Evolutionary conservation across 2,329 filamentous ascomycete genomes (phyloP), one percentile per base, ranked within the genome.

Genomic region (Trichoderma polysporum): DNA sequence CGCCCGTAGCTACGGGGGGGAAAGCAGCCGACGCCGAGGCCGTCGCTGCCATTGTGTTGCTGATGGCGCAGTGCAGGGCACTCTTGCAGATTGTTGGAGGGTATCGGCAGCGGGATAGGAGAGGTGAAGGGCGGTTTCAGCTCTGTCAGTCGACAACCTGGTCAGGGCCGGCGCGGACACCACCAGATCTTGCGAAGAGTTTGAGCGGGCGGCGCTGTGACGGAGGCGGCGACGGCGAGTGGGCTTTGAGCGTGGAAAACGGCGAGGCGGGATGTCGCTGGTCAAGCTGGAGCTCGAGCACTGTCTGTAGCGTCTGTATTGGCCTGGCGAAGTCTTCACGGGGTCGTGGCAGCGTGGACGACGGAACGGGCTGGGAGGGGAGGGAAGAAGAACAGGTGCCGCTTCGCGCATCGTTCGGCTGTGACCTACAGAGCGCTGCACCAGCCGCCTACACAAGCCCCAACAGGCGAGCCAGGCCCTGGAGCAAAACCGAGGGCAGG

Each of bases 21-120:
- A 83, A 81, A 71, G 82, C 82, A 72, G 81, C 79, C 72, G 81
- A 79, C 75, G 81, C 79, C 72, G 84, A 79, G 73, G 82, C 82
- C 74, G 83, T 82, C 71, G 84, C 83, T 73, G 85, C 84, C 85
- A 88, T 88, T 69, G 66, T 70, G 69, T 33, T 68, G 68, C 68
- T 61, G 63, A 63, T 49, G 66, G 62, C 68, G 67, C 67, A 66
- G 69, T 61, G 66, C 69, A 59, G 70, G 66, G 57, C 39, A 63
- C 62, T 67, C 53, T 59, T 47, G 63, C 52, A 57, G 57, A n/a
- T 53, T 37, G 50, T 58, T 29, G 63, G 33, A 45, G 47, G 27
- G 15, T 19, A 49, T 66, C 29, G 63, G 49, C 22, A 39, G 52
- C n/a, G 29, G 13, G 35, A 49, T 63, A 52, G 13, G 47, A 31